Evolutionary conservation across 345 rosid species (phyloP).

Genomic region (Populus davidiana): DNA sequence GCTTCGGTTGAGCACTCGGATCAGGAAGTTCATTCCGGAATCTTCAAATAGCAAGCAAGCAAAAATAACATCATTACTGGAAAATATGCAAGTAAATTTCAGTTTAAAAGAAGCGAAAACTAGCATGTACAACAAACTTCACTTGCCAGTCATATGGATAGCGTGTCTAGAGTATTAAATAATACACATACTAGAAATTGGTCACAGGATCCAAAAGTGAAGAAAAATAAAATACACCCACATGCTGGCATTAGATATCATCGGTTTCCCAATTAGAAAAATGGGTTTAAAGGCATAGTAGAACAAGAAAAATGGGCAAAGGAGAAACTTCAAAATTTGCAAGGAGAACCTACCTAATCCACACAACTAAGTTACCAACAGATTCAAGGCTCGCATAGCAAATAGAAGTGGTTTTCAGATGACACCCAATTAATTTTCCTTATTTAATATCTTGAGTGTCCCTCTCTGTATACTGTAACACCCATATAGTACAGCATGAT

Average conservation of each 20-base stretch:
- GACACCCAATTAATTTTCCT: not conserved
- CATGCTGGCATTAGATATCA: not conserved
- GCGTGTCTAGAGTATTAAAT: not conserved
- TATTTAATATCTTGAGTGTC: not conserved
- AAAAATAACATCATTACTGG: conserved; percentile 4
- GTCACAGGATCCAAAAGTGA: not conserved
- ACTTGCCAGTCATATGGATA: not conserved
- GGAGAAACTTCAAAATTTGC: not conserved
- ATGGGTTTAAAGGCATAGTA: not conserved
- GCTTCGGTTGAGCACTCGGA: conserved; percentile 85
- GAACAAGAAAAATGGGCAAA: not conserved
- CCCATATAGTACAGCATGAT: not conserved
- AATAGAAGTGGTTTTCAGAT: not conserved
- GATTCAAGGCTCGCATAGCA: not conserved
- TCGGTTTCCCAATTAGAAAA: not conserved
- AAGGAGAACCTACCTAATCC: not conserved
- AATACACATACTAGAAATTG: not conserved
- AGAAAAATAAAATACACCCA: not conserved
- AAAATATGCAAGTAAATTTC: not conserved
- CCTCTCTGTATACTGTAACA: not conserved
- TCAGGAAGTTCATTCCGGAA: conserved; percentile 98
- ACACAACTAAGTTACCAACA: not conserved
- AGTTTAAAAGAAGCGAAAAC: conserved; percentile 1
- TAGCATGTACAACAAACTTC: not conserved
- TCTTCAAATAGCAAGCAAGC: conserved; percentile 38